phyloP scores from a whole-genome alignment of 768 basidiomycete genomes.

The Lentinula lateritia region DNA sequence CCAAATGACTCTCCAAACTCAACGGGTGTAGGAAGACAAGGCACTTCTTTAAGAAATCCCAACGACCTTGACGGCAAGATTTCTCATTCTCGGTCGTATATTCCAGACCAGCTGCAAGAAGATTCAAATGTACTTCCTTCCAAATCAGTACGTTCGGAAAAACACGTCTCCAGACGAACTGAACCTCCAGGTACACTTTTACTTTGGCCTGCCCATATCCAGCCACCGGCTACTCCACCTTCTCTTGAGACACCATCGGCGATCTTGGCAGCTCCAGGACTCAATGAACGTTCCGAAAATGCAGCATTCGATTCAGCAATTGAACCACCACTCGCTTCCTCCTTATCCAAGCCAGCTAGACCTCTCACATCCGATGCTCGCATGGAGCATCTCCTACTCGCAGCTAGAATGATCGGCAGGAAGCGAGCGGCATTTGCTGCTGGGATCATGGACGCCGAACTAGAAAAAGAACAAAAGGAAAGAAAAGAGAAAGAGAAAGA shows the following conservation, averaged over 20 bases:
- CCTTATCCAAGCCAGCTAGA: constrained; percentile 10
- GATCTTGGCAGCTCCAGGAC: not conserved
- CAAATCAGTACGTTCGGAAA: not conserved
- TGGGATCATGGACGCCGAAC: constrained; percentile 39
- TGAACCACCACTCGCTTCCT: constrained; percentile 7
- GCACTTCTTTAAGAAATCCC: not conserved
- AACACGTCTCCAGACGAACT: not conserved
- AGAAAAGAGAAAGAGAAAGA: constrained; percentile 19
- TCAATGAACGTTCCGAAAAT: not conserved
- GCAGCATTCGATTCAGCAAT: not conserved
- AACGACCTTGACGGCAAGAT: not conserved
- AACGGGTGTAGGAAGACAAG: not conserved
- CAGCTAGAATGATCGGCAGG: constrained; percentile 64
- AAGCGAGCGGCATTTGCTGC: constrained; percentile 53
- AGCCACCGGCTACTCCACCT: not conserved
- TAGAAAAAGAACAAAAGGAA: constrained; percentile 31
- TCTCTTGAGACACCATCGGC: constrained; percentile 1
- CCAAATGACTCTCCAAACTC: not conserved
- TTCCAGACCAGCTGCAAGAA: not conserved
- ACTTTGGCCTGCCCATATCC: not conserved
- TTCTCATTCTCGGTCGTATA: not conserved
- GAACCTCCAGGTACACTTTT: not conserved
- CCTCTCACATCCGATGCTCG: constrained; percentile 57
- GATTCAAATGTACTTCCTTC: not conserved
- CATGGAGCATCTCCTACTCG: constrained; percentile 64